phyloP scores from a whole-genome alignment of 164 flowering plant species.

The Malania oleifera region DNA sequence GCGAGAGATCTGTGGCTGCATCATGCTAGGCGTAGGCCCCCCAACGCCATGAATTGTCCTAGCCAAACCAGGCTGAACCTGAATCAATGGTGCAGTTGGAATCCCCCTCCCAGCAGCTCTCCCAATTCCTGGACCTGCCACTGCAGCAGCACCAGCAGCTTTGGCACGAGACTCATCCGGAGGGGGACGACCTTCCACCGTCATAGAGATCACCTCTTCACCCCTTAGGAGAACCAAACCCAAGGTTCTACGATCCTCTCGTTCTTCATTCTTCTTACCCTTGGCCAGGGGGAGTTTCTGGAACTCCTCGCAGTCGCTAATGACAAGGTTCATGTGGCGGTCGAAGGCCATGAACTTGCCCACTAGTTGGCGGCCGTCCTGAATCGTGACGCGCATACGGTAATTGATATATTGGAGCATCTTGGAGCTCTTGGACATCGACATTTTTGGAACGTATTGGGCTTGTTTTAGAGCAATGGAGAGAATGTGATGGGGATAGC shows the following conservation, averaged over 20 bases:
- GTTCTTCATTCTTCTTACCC: conserved; percentile 57
- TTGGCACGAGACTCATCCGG: conserved; percentile 89
- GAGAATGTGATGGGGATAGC: too few species aligned
- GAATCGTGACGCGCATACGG: conserved; percentile 96
- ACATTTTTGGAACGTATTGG: conserved; percentile 64
- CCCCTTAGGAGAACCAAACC: conserved; percentile 93
- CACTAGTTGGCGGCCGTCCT: conserved; percentile 91
- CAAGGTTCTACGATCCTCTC: conserved; percentile 88
- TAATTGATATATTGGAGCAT: conserved; percentile 97
- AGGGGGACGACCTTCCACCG: conserved; percentile 98
- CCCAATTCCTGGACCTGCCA: conserved; percentile 80
- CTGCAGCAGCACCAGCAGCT: conserved; percentile 52
- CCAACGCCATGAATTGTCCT: conserved; percentile 92
- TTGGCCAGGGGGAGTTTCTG: conserved; percentile 84
- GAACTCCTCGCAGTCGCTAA: conserved; percentile 97
- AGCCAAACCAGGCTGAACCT: conserved; percentile 90
- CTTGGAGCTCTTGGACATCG: conserved; percentile 98
- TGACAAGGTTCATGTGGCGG: conserved; percentile 97
- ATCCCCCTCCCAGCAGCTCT: conserved; percentile 89
- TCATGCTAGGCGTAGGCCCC: conserved; percentile 96
- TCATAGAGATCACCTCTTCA: conserved; percentile 97
- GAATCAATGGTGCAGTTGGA: conserved; percentile 64
- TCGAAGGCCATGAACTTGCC: conserved; percentile 99
- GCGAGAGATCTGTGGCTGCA: conserved; percentile 91
- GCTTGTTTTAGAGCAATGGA: too few species aligned